A percentile compares a stretch with the other conserved stretches of the same genome.
These are phyloP conservation scores for Suillus variegatus DNA, from an alignment of 768 basidiomycete species.

Conservation along the genomic window DNA sequence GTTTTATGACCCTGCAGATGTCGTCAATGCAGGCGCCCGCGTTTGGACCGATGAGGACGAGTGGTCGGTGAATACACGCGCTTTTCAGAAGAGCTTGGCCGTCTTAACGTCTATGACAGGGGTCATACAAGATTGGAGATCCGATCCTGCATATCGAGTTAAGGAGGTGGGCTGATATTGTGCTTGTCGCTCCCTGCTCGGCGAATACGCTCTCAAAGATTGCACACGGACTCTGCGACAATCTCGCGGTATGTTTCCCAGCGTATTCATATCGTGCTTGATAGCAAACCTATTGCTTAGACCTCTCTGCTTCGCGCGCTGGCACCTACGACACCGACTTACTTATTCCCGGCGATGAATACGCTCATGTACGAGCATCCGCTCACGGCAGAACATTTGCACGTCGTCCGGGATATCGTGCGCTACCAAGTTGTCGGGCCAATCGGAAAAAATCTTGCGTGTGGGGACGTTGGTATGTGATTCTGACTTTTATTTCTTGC, in stretches of 20 bases:
- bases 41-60: constrained; percentile 94
- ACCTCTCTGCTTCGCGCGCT: constrained; percentile 85
- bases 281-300: constrained; percentile 31
- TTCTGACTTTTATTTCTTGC: neutral
- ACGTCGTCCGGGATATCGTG: constrained; percentile 71
- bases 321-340: constrained; percentile 82
- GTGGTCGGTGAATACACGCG: constrained; percentile 69
- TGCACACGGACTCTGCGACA: constrained; percentile 86
- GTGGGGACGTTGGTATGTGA: constrained; percentile 83
- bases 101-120: constrained; percentile 40
- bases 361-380: constrained; percentile 98
- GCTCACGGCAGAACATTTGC: constrained; percentile 82
- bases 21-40: constrained; percentile 52
- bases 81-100: neutral
- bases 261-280: neutral
- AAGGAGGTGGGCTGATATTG: constrained; percentile 91
- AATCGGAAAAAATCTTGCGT: constrained; percentile 84
- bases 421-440: constrained; percentile 85
- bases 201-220: constrained; percentile 99
- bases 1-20: constrained; percentile 65
- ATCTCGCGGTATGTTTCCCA: constrained; percentile 59
- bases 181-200: constrained; percentile 93
- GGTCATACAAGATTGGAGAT: constrained; percentile 76
- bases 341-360: constrained; percentile 98
- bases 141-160: constrained; percentile 97